Conservation (phyloP, 352 stramenopile species). For the Pythium inflatum region DNA sequence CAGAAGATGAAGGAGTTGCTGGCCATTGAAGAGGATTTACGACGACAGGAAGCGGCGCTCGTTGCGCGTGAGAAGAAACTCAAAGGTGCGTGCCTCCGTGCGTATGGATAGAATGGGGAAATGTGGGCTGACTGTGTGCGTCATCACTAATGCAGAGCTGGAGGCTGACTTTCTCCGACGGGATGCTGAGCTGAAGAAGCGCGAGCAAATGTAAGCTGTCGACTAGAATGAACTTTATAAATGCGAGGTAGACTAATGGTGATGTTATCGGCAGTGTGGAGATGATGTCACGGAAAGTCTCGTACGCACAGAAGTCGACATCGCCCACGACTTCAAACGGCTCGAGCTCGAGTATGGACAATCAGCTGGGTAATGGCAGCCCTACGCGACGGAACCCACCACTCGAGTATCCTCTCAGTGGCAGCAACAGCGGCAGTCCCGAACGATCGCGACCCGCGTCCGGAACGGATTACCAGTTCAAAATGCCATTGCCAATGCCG, state of each 20-base stretch:
- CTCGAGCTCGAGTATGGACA: constrained; percentile 77
- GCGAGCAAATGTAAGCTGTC: constrained; percentile 71
- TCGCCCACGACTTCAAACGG: constrained; percentile 79
- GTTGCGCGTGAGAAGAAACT: constrained; percentile 85
- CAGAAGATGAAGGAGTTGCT: constrained; percentile 90
- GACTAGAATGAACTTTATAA: neutral
- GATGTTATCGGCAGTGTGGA: constrained; percentile 51
- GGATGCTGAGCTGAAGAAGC: constrained; percentile 84
- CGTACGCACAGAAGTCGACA: constrained; percentile 64
- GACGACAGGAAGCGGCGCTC: constrained; percentile 83
- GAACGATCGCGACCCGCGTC: constrained; percentile 26
- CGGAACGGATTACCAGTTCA: constrained; percentile 30
- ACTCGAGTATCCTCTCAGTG: constrained; percentile 25
- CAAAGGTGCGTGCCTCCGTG: constrained; percentile 49
- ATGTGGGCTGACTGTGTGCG: neutral
- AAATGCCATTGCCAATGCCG: constrained; percentile 2
- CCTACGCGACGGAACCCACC: constrained; percentile 25
- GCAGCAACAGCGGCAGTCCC: constrained; percentile 57
- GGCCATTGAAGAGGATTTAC: constrained; percentile 83
- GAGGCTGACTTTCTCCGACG: constrained; percentile 79
- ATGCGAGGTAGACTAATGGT: neutral
- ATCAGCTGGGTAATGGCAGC: constrained; percentile 39
- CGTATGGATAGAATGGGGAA: neutral
- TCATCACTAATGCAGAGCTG: constrained; percentile 38
- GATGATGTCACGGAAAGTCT: constrained; percentile 77